Conservation (phyloP, 169 alveolate species). For the Theileria sp. region DNA sequence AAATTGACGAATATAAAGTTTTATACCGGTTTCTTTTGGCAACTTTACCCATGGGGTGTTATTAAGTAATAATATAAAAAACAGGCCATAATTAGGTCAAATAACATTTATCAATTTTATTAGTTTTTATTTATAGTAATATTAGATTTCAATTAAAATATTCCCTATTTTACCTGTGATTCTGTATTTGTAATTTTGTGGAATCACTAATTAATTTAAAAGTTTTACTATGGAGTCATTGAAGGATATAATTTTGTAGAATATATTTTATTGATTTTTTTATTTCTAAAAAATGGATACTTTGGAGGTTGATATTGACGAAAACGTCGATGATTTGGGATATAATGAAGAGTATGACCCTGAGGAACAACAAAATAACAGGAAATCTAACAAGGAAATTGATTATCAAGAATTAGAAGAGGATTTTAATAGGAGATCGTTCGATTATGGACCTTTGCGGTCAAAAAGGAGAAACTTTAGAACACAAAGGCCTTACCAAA, state of each 20-base stretch:
- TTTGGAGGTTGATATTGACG: conserved; percentile 60
- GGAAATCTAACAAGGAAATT: not conserved
- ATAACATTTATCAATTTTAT: not conserved
- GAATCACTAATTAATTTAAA: not conserved
- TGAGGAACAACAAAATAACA: not conserved
- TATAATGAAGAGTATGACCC: conserved; percentile 9
- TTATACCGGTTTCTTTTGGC: not conserved
- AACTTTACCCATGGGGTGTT: not conserved
- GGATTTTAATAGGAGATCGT: not conserved
- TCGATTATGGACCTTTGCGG: conserved; percentile 8
- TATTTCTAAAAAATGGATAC: conserved; percentile 35
- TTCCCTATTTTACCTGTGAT: not conserved
- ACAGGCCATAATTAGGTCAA: not conserved
- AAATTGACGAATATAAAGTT: too few species aligned
- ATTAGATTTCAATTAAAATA: too few species aligned
- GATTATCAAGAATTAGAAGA: not conserved
- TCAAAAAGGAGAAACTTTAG: conserved; percentile 3
- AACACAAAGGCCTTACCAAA: conserved; percentile 3
- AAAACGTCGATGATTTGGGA: conserved; percentile 49
- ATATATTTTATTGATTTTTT: not conserved
- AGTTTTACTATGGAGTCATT: not conserved
- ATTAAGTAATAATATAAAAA: too few species aligned
- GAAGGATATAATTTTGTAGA: not conserved
- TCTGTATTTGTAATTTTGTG: not conserved
- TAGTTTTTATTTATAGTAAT: not conserved